Conservation (phyloP, 2,329 filamentous ascomycete species). For the Ophiosphaerella herpotricha region DNA sequence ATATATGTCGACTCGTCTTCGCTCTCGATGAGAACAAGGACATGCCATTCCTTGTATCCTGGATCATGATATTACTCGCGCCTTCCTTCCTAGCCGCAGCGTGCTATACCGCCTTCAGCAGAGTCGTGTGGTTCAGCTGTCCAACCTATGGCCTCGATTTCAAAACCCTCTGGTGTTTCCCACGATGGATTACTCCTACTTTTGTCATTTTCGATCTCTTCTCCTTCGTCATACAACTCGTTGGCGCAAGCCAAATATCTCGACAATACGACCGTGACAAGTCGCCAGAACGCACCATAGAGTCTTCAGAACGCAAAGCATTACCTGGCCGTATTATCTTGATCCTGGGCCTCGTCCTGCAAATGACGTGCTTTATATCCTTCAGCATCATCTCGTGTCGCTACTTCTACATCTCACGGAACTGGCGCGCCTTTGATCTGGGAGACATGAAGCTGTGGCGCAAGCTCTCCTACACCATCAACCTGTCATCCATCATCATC, state of each 20-base stretch:
- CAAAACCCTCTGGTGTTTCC: slow-evolving; percentile 49
- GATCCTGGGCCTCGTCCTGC: slow-evolving; percentile 55
- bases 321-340: slow-evolving; percentile 43
- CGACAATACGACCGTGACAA: slow-evolving; percentile 35
- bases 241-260: slow-evolving; percentile 51
- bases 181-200: slow-evolving; percentile 52
- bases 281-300: slow-evolving; percentile 49
- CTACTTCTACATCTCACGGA: slow-evolving; percentile 38
- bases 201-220: slow-evolving; percentile 57
- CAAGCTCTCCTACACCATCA: slow-evolving; percentile 41
- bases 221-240: slow-evolving; percentile 54
- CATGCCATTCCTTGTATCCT: slow-evolving; percentile 47
- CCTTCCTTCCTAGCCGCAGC: slow-evolving; percentile 57
- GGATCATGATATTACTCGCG: slow-evolving; percentile 54
- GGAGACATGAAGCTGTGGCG: slow-evolving; percentile 45
- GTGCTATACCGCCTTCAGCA: slow-evolving; percentile 56
- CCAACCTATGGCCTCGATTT: slow-evolving; percentile 48
- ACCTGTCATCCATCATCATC: slow-evolving; percentile 35
- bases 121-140: slow-evolving; percentile 51
- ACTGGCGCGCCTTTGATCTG: slow-evolving; percentile 38
- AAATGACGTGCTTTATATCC: slow-evolving; percentile 57
- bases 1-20: slow-evolving; percentile 55
- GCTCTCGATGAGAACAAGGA: slow-evolving; percentile 38
- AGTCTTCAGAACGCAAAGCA: slow-evolving; percentile 33
- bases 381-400: slow-evolving; percentile 50